Conservation (phyloP, 306 rosid species). For the Cucurbita maxima region DNA sequence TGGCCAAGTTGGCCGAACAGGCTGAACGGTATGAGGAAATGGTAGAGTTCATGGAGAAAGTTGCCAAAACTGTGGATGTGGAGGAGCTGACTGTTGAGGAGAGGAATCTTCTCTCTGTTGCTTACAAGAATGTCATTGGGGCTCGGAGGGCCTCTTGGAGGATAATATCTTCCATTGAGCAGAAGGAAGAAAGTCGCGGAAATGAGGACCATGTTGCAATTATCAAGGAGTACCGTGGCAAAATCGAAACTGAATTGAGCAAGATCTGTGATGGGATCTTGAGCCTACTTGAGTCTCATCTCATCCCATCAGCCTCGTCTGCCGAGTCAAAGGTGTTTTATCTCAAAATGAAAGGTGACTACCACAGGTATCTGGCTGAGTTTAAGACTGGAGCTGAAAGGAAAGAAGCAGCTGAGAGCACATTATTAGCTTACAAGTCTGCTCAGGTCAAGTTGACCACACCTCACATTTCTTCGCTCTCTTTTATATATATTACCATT, state of each 20-base stretch:
- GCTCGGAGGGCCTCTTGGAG: slow-evolving; percentile 98
- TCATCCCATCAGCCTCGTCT: slow-evolving; percentile 63
- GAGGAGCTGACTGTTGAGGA: slow-evolving; percentile 86
- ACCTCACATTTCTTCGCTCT: not conserved
- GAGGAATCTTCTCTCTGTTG: slow-evolving; percentile 84
- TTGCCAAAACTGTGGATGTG: slow-evolving; percentile 61
- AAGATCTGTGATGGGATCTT: slow-evolving; percentile 93
- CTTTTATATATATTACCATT: not conserved
- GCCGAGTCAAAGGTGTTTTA: slow-evolving; percentile 82
- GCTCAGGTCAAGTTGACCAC: slow-evolving; percentile 51
- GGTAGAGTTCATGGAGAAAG: slow-evolving; percentile 97
- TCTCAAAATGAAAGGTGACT: slow-evolving; percentile 92
- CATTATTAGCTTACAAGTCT: slow-evolving; percentile 83
- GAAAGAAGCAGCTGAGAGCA: slow-evolving; percentile 89
- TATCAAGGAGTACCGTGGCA: slow-evolving; percentile 72
- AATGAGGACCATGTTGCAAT: slow-evolving; percentile 63
- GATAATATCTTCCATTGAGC: slow-evolving; percentile 92
- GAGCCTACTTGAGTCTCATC: slow-evolving; percentile 71
- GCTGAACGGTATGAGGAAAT: slow-evolving; percentile 89
- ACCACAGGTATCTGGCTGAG: slow-evolving; percentile 90
- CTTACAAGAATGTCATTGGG: slow-evolving; percentile 90
- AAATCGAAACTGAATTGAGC: slow-evolving; percentile 80
- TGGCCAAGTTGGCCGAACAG: slow-evolving; percentile 91
- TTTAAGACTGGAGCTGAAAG: slow-evolving; percentile 76
- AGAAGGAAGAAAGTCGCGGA: slow-evolving; percentile 90